These are phyloP conservation scores for Saccharomycopsis olivae DNA, from an alignment of 805 yeast genomes.

Conservation along the genomic window DNA sequence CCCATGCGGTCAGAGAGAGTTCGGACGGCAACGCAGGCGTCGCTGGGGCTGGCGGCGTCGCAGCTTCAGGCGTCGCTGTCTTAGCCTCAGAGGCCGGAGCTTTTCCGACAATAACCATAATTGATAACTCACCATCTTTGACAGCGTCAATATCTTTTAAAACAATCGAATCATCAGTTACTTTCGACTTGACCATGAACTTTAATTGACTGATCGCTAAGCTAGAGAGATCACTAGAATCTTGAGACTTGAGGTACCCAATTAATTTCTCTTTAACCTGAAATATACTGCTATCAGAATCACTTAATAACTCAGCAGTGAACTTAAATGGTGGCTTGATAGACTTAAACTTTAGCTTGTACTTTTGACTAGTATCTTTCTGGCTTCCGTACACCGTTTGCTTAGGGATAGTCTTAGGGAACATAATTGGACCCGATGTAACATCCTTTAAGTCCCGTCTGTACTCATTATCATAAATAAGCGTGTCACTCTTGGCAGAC, in stretches of 20 bases:
- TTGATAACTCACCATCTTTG: conserved; percentile 1
- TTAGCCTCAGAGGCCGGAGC: no score
- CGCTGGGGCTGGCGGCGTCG: no score
- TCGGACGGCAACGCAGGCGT: no score
- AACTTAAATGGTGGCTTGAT: conserved; percentile 17
- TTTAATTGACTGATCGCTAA: conserved; percentile 8
- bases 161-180: conserved; percentile 11
- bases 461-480: conserved; percentile 8
- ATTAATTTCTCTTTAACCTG: conserved; percentile 13
- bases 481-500: conserved; percentile 7
- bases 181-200: conserved; percentile 17
- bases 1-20: no score
- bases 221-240: background rate
- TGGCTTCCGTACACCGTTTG: background rate
- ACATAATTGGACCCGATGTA: conserved; percentile 9
- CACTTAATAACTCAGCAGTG: conserved; percentile 2
- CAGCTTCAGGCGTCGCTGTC: no score
- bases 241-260: conserved; percentile 1
- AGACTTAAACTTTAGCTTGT: conserved; percentile 11
- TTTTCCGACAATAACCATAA: conserved; percentile 14
- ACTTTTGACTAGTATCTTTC: background rate
- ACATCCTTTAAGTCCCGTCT: conserved; percentile 4
- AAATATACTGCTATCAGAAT: conserved; percentile 9
- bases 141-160: conserved; percentile 7
- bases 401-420: conserved; percentile 10